phyloP scores from a whole-genome alignment of 306 rosid species.

The Vigna trinervia region DNA sequence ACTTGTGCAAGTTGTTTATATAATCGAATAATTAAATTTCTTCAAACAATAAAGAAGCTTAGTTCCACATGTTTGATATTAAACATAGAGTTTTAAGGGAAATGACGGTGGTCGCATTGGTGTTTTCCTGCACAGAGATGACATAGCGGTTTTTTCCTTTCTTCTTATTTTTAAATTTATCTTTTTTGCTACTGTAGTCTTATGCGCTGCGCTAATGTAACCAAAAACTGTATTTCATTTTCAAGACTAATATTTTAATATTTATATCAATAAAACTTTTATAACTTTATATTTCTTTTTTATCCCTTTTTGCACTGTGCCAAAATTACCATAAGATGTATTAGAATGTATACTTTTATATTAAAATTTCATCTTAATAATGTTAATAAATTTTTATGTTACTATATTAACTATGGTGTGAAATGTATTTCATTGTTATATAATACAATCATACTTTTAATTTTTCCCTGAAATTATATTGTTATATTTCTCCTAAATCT shows the following conservation, averaged over 20 bases:
- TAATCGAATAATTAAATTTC: no score
- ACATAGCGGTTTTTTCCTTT: neutral
- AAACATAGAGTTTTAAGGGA: neutral
- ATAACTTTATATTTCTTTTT: neutral
- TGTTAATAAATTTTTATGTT: neutral
- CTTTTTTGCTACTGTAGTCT: neutral
- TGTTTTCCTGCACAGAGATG: neutral
- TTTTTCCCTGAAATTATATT: neutral
- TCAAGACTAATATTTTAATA: no score
- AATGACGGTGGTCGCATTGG: neutral
- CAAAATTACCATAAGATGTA: neutral
- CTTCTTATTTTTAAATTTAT: neutral
- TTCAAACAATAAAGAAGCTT: no score
- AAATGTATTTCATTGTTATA: neutral
- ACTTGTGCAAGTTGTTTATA: neutral
- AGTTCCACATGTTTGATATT: neutral
- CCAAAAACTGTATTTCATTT: neutral
- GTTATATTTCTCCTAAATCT: neutral
- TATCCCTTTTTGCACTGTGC: no score
- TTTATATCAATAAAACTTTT: neutral
- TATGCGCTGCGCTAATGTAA: neutral
- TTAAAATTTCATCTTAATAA: neutral
- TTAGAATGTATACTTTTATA: no score
- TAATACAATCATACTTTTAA: no score
- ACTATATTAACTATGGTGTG: neutral